Evolutionary conservation across 2,329 filamentous ascomycete genomes (phyloP).

Genomic region (Neopestalotiopsis clavispora): DNA sequence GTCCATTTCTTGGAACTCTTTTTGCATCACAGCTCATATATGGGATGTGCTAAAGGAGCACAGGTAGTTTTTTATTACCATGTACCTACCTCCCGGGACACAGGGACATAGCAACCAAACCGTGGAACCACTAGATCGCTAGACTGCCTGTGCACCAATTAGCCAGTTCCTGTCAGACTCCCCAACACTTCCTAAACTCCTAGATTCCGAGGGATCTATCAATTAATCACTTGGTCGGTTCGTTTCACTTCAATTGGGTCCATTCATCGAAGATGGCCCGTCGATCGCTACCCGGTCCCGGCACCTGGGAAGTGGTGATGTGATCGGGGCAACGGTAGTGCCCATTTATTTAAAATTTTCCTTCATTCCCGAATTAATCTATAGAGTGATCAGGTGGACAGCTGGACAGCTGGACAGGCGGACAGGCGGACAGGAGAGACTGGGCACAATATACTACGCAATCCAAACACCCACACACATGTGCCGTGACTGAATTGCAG

Average conservation of each 20-base stretch:
- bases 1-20: constrained; percentile 3
- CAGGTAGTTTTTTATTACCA: not conserved
- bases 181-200: not conserved
- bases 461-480: not conserved
- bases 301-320: not conserved
- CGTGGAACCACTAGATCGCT: not conserved
- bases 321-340: not conserved
- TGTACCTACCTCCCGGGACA: not conserved
- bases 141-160: not conserved
- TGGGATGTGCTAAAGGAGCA: not conserved
- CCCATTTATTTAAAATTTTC: not conserved
- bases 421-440: too few species aligned
- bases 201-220: not conserved
- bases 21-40: not conserved
- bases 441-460: too few species aligned
- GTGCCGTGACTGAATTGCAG: not conserved
- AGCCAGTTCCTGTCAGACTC: not conserved
- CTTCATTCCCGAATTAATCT: not conserved
- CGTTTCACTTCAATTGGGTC: not conserved
- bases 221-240: not conserved
- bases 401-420: too few species aligned
- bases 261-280: not conserved
- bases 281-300: constrained; percentile 10
- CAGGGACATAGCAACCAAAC: not conserved
- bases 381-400: too few species aligned